Evolutionary conservation across 2,329 filamentous ascomycete genomes (phyloP).

Genomic region (Boeremia lycopersici): DNA sequence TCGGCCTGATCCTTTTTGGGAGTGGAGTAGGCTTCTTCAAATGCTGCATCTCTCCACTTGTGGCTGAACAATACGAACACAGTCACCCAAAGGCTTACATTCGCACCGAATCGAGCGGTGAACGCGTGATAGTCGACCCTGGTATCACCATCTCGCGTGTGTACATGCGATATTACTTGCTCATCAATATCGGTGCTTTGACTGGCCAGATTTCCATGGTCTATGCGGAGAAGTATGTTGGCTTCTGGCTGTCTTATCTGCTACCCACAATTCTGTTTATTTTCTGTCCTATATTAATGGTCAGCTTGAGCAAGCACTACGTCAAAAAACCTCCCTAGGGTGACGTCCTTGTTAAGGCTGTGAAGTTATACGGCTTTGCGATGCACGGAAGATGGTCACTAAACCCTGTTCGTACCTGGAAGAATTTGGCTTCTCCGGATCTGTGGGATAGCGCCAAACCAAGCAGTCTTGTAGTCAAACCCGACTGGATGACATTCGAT

Average conservation of each 20-base stretch:
- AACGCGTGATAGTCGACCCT: slow-evolving; percentile 72
- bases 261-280: slow-evolving; percentile 69
- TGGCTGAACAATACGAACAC: slow-evolving; percentile 71
- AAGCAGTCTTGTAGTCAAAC: slow-evolving; percentile 62
- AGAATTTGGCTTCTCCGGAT: slow-evolving; percentile 52
- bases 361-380: slow-evolving; percentile 63
- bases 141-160: slow-evolving; percentile 69
- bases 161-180: slow-evolving; percentile 73
- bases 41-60: slow-evolving; percentile 59
- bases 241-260: slow-evolving; percentile 73
- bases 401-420: slow-evolving; percentile 59
- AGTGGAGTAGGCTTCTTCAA: slow-evolving; percentile 53
- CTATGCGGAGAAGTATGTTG: slow-evolving; percentile 75
- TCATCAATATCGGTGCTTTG: slow-evolving; percentile 71
- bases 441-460: slow-evolving; percentile 64
- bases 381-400: slow-evolving; percentile 66
- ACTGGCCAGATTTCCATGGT: slow-evolving; percentile 69
- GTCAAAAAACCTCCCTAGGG: slow-evolving; percentile 66
- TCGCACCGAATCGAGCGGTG: slow-evolving; percentile 59
- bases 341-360: slow-evolving; percentile 71
- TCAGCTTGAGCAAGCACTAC: slow-evolving; percentile 40
- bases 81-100: slow-evolving; percentile 57
- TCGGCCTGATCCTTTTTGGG: slow-evolving; percentile 53
- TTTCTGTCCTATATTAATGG: slow-evolving; percentile 62
- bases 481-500: slow-evolving; percentile 78